These are phyloP conservation scores for Clitopilus passeckerianus DNA, from an alignment of 768 basidiomycete species.

Conservation along the genomic window DNA sequence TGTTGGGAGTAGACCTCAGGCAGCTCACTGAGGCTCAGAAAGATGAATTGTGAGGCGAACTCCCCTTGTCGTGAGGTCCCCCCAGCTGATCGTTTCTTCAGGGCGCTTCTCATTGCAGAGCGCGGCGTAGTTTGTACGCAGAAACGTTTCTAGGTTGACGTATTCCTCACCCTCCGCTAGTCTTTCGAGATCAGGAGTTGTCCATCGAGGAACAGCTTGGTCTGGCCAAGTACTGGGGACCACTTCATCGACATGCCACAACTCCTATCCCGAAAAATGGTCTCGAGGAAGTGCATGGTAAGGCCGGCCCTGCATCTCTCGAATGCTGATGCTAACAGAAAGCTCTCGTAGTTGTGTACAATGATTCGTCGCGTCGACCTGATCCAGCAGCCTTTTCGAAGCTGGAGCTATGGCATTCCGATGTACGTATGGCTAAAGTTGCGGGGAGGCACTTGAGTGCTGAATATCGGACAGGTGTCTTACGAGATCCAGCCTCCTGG, in stretches of 20 bases:
- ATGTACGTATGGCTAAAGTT: constrained; percentile 35
- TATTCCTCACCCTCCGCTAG: constrained; percentile 25
- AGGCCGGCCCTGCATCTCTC: constrained; percentile 9
- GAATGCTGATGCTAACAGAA: constrained; percentile 2
- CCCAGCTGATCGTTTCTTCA: constrained; percentile 18
- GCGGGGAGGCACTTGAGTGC: background rate
- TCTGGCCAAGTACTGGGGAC: constrained; percentile 68
- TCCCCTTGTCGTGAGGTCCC: background rate
- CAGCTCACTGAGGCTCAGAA: constrained; percentile 65
- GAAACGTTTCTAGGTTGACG: background rate
- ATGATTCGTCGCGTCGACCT: constrained; percentile 57
- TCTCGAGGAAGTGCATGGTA: constrained; percentile 72
- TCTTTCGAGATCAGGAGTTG: constrained; percentile 74
- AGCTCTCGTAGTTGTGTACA: constrained; percentile 60
- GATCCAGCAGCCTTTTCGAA: constrained; percentile 65
- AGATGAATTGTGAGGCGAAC: constrained; percentile 62
- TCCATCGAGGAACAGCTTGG: constrained; percentile 65
- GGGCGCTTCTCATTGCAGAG: constrained; percentile 71
- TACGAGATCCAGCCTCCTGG: constrained; percentile 84
- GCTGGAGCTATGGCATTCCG: constrained; percentile 78
- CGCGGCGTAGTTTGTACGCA: constrained; percentile 65
- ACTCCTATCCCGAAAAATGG: constrained; percentile 74
- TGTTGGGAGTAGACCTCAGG: constrained; percentile 67
- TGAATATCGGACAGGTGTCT: constrained; percentile 34
- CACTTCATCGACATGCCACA: constrained; percentile 79